Base-by-base conservation (phyloP, 495 filamentous ascomycete species). In the Friedmanniomyces simplex region DNA sequence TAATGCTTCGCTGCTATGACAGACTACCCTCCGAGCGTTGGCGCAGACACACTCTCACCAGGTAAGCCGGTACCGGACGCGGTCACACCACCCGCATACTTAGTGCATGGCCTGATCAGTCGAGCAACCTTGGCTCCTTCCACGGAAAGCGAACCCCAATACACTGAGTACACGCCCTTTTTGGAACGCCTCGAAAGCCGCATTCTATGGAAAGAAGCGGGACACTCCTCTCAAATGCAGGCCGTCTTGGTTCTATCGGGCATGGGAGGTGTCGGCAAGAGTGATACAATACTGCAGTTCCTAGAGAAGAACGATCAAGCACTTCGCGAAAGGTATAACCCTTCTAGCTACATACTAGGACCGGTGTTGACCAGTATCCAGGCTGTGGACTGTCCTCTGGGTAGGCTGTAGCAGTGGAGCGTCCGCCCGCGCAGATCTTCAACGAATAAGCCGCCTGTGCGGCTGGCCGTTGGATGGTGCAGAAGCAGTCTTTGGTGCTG, bases 201-300 rank as follows among this genome's bases (percentile, higher is more conserved):
- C 39, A 43, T 43, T 5, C 39, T 20, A 16, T 5, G 3, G 39
- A 16, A 16, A 16, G 18, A 43, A 2, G 13, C 5, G 4, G 25
- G 48, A 47, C 58, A 42, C 18, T 61, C 69, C 51, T 50, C 62
- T 2, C 72, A 70, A 58, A 52, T 50, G 0, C 52, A 48, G 54
- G 21, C 64, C 0, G 65, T 78, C 0, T 55, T 24, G 3, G 46
- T 49, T 5, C 6, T 49, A 7, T 26, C 22, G 20, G 46, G 46
- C 46, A 49, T 49, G 46, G 46, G 46, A 3, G 46, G 46, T 21
- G 22, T 49, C 3, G 46, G 46, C 46, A 49, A 49, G 16, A 49
- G 46, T 16, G 46, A 49, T 8, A 49, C 22, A 2, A 21, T 49
- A 2, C 46, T 49, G 3, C 46, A 49, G 20, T 26, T 49, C 46